A percentile compares a stretch with the other conserved stretches of the same genome.
phyloP scores from a whole-genome alignment of 73 alveolate genomes.

The Paraurostyla sp. region DNA sequence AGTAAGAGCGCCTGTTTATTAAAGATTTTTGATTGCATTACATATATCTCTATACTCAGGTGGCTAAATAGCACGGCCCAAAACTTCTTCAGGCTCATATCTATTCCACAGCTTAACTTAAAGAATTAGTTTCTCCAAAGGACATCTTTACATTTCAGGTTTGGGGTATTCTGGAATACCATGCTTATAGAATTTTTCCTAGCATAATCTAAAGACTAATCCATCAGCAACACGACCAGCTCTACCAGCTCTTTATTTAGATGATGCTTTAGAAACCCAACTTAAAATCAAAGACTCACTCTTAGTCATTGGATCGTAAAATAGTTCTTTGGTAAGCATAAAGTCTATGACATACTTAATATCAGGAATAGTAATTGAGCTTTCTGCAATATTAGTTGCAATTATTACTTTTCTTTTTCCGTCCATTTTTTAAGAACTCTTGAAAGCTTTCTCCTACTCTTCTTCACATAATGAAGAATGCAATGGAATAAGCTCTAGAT shows the following conservation, averaged over 20 bases:
- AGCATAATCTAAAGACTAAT: conserved; percentile 87
- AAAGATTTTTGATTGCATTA: conserved; percentile 83
- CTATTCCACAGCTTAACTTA: conserved; percentile 89
- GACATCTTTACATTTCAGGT: conserved; percentile 98
- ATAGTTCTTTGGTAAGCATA: conserved; percentile 93
- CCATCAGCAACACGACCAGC: conserved; percentile 98
- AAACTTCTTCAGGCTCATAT: conserved; percentile 87
- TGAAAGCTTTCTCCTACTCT: conserved; percentile 86
- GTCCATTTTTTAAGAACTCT: conserved; percentile 36
- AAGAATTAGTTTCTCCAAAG: conserved; percentile 96
- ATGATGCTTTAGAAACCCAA: conserved; percentile 97
- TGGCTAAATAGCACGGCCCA: conserved; percentile 90
- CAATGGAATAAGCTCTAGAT: conserved; percentile 71
- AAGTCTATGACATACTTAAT: conserved; percentile 95
- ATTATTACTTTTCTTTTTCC: conserved; percentile 91
- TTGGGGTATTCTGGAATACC: conserved; percentile 88
- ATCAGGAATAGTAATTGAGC: conserved; percentile 97
- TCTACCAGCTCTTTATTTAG: conserved; percentile 92
- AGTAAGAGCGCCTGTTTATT: conserved; percentile 91
- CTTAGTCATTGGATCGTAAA: conserved; percentile 90
- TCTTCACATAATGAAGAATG: conserved; percentile 85
- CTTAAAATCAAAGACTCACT: conserved; percentile 87
- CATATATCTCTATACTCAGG: conserved; percentile 88
- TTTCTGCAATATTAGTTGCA: conserved; percentile 98
- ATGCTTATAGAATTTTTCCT: conserved; percentile 79